A percentile compares a stretch with the other conserved stretches of the same genome.
Conservation (phyloP, 2,329 filamentous ascomycete species). For the Penicillium hordei region DNA sequence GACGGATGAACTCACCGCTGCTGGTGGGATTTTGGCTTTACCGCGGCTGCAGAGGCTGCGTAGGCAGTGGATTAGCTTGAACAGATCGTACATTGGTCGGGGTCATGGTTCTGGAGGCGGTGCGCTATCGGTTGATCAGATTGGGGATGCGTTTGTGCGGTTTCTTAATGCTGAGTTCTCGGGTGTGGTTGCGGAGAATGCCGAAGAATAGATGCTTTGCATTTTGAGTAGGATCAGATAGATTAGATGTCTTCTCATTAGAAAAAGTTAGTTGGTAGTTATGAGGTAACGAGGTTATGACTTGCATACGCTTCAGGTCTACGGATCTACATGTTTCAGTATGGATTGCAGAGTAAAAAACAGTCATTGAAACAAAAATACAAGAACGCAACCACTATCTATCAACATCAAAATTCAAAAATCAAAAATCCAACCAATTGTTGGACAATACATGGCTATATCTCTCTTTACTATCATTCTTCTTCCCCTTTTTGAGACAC, state of each 20-base stretch:
- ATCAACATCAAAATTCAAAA: constrained; percentile 5
- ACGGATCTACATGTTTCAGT: not conserved
- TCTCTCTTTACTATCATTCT: constrained; percentile 4
- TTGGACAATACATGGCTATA: not conserved
- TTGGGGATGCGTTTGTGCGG: constrained; percentile 47
- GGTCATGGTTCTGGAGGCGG: constrained; percentile 38
- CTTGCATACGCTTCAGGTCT: not conserved
- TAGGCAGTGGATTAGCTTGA: constrained; percentile 49
- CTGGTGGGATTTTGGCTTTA: constrained; percentile 42
- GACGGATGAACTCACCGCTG: constrained; percentile 45
- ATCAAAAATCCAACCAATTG: constrained; percentile 4
- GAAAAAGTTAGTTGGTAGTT: not conserved
- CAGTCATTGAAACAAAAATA: not conserved
- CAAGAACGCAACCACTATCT: not conserved
- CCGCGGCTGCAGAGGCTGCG: constrained; percentile 46
- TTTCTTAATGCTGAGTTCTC: constrained; percentile 48
- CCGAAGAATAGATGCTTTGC: constrained; percentile 4
- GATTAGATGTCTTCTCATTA: constrained; percentile 1
- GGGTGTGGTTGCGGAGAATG: constrained; percentile 24
- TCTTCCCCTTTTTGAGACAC: constrained; percentile 9
- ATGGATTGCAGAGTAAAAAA: not conserved
- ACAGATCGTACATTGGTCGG: constrained; percentile 41
- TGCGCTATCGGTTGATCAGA: constrained; percentile 34
- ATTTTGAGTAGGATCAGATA: not conserved
- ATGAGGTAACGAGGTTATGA: constrained; percentile 10